Evolutionary conservation across 495 filamentous ascomycete species (phyloP), one percentile per base, ranked within the genome.

Genomic region (Talaromyces trachyspermus): DNA sequence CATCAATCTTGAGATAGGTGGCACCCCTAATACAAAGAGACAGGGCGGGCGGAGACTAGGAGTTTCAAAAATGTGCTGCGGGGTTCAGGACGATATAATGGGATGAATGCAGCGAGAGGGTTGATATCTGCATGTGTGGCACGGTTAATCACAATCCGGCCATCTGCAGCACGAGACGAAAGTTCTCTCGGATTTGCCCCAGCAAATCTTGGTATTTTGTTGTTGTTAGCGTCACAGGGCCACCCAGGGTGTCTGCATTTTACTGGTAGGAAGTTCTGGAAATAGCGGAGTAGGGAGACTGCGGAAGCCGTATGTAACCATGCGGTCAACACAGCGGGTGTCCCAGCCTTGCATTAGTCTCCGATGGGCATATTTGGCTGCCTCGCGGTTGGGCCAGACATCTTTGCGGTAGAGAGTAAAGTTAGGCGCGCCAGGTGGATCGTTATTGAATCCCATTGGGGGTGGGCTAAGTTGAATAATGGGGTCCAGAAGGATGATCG

Each of bases 401-500:
- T 86, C 83, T 42, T 72, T 71, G 30, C 83, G 74, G 47, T 60
- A 66, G 24, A 74, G 63, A 15, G 71, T 69, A 17, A 57, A 50
- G 18, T 53, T 54, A 0, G 69, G 56, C 10, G 59, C 43, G 36
- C 43, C 9, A 10, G 44, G 43, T n/a, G 22, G 14, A 10, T 37
- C 22, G 11, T 14, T 15, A n/a, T 23, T 18, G 12, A 42, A 20
- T 32, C 29, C 29, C 29, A 32, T 32, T 10, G 29, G 2, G 29
- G 29, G 29, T 43, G 43, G 12, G 15, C 38, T 48, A 11, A 9
- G n/a, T 10, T 18, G 14, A 23, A 87, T 70, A 26, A 81, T 74
- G 5, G 87, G 84, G 54, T 94, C 88, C 5, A 92, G 63, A 5
- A 88, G 68, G 32, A 88, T 64, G 9, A 91, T 53, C 2, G 77